Conservation (phyloP, 176 grass and related monocot species). For the Hyparrhenia diplandra region DNA sequence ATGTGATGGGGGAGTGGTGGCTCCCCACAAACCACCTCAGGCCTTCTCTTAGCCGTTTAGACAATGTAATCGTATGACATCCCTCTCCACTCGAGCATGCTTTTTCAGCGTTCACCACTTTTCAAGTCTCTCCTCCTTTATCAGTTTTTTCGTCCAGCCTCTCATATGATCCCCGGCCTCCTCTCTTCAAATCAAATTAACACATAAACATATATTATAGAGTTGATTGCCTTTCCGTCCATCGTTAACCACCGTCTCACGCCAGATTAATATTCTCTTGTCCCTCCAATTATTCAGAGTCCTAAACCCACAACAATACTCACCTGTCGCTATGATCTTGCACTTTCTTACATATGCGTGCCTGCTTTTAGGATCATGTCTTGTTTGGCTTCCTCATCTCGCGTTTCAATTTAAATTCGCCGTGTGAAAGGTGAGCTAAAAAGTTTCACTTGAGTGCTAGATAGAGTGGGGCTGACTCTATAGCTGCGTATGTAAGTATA, state of each 20-base stretch:
- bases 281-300: slow-evolving; percentile 23
- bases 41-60: slow-evolving; percentile 35
- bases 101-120: slow-evolving; percentile 32
- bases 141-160: neutral
- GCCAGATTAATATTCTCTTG: slow-evolving; percentile 22
- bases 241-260: slow-evolving; percentile 44
- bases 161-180: neutral
- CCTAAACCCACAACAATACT: slow-evolving; percentile 18
- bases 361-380: slow-evolving; percentile 22
- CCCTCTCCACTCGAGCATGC: slow-evolving; percentile 37
- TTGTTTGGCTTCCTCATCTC: slow-evolving; percentile 4
- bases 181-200: neutral
- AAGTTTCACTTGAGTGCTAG: neutral
- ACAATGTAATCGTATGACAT: slow-evolving; percentile 36
- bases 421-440: neutral
- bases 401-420: slow-evolving; percentile 14
- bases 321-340: slow-evolving; percentile 19
- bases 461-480: slow-evolving; percentile 2
- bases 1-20: slow-evolving; percentile 28
- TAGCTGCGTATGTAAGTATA: neutral
- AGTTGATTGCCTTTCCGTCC: slow-evolving; percentile 25
- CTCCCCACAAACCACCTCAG: slow-evolving; percentile 37
- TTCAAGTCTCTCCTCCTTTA: slow-evolving; percentile 9
- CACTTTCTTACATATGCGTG: slow-evolving; percentile 20
- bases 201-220: neutral